Evolutionary conservation across 768 basidiomycete species (phyloP).

Genomic region (Boletellus ananas): DNA sequence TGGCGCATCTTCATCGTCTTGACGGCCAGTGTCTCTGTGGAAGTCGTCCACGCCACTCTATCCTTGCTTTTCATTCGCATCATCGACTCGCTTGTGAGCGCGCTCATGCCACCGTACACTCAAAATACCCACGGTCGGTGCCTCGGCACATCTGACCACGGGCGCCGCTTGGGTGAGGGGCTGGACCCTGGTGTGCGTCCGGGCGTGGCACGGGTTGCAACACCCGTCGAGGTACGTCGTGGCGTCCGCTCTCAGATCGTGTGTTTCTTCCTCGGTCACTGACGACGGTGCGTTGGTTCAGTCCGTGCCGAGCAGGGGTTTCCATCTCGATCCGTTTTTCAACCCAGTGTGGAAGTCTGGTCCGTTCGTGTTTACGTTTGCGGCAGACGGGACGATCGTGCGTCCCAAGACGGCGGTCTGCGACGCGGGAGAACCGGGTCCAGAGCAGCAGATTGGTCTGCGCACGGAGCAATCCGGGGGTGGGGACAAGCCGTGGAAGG

Average conservation of each 20-base stretch:
- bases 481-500: conserved; percentile 27
- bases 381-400: conserved; percentile 18
- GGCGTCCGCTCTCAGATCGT: too few relatives aligned
- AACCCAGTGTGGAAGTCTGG: conserved; percentile 35
- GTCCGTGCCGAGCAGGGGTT: conserved; percentile 30
- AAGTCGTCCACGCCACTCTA: background rate
- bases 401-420: background rate
- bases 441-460: too few relatives aligned
- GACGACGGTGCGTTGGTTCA: background rate
- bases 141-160: background rate
- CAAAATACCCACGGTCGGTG: background rate
- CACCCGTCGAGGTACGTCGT: conserved; percentile 1
- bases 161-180: background rate
- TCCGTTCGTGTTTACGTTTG: conserved; percentile 21
- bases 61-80: background rate
- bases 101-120: background rate
- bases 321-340: conserved; percentile 50
- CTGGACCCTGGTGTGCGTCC: background rate
- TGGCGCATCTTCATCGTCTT: background rate
- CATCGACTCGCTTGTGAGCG: background rate
- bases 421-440: too few relatives aligned
- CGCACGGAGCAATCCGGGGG: too few relatives aligned
- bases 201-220: background rate
- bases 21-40: background rate
- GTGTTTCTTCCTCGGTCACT: background rate